These are phyloP conservation scores for Starmerella vaccinii DNA, from an alignment of 805 yeast species.

Conservation along the genomic window DNA sequence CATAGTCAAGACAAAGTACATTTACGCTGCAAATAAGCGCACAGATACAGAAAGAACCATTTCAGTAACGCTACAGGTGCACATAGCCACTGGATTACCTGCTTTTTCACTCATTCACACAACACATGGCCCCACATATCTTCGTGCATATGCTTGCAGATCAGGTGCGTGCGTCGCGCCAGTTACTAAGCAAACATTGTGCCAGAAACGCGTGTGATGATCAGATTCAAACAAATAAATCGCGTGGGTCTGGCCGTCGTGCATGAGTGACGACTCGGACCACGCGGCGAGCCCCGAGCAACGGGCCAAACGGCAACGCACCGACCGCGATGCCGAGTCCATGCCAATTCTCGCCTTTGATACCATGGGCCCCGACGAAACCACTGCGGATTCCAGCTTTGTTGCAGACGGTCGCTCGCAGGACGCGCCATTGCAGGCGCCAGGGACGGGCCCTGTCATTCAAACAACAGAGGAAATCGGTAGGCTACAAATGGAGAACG, in stretches of 20 bases:
- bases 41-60: too few relatives aligned
- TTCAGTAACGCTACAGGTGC: not conserved
- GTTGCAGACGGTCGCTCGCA: not conserved
- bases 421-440: not conserved
- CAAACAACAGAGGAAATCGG: slow-evolving; percentile 2
- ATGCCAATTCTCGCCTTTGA: slow-evolving; percentile 1
- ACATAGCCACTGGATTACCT: not conserved
- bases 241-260: slow-evolving; percentile 5
- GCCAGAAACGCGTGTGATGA: slow-evolving; percentile 1
- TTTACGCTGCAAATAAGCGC: too few relatives aligned
- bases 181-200: not conserved
- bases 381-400: not conserved
- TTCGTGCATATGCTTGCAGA: not conserved
- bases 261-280: slow-evolving; percentile 7
- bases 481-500: slow-evolving; percentile 1
- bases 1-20: too few relatives aligned
- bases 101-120: not conserved
- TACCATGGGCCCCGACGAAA: slow-evolving; percentile 4
- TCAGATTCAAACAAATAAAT: slow-evolving; percentile 5
- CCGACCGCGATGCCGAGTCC: not conserved
- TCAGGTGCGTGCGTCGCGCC: not conserved
- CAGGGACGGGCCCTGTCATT: not conserved
- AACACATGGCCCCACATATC: not conserved
- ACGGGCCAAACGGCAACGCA: not conserved
- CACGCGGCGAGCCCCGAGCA: slow-evolving; percentile 1